Base-by-base conservation (phyloP, 176 grass and related monocot species). In the Carex littledalei region DNA sequence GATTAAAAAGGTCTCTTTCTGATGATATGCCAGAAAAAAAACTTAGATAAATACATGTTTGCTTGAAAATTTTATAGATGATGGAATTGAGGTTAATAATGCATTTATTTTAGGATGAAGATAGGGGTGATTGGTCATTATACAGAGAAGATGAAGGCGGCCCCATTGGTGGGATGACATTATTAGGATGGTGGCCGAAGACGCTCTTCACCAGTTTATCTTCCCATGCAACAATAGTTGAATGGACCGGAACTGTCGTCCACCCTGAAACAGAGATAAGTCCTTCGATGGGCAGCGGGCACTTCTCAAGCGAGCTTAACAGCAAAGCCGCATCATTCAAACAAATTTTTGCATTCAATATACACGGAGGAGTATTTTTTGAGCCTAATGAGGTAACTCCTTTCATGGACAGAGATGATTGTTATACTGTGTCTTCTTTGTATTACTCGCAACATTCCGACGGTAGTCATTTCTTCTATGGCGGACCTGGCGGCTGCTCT, bases 211-310 rank as follows among this genome's bases (percentile, higher is more conserved):
- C 41, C 8, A 3, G 53, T 18, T 57, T 88, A 37, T 84, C 72
- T 55, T 21, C 63, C 32, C 22, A 15, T 21, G 54, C 76, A 53
- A 6, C 65, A 8, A 8, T 80, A 37, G 53, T 66, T 21, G 65
- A 79, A 64, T 75, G 32, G 63, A 63, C 43, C 2, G 86, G 82
- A 57, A 83, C 43, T 8, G 82, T 90, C 9, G 15, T 17, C n/a
- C 69, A 85, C 10, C 64, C 5, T 16, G 10, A 34, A 11, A 57
- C 59, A 16, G 82, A 45, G 11, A 60, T 7, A 45, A 82, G 88
- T 34, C 88, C 88, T 77, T 49, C 85, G 13, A 90, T 90, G 88
- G 88, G 88, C 7, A 90, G 85, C 13, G 88, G 88, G 3, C 79
- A 87, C 47, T 84, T 78, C 31, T 65, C 85, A 0, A 26, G n/a